phyloP scores from a whole-genome alignment of 2,329 filamentous ascomycete genomes.

The Dryadomyces sulphureus region DNA sequence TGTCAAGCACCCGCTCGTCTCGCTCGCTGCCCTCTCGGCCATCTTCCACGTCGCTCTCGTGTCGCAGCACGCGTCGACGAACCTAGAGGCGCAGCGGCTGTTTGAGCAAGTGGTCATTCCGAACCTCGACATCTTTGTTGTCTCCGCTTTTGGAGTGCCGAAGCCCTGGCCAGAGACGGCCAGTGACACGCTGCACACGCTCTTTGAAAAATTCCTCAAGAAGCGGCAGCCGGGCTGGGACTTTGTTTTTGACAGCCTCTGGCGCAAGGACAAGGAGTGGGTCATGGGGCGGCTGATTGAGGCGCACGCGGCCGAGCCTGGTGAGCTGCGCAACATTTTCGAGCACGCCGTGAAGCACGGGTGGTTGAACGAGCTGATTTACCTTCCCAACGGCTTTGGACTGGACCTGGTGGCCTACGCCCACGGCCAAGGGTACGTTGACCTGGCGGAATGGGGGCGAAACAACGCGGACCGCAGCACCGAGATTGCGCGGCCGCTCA shows the following conservation, averaged over 20 bases:
- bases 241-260: slow-evolving; percentile 81
- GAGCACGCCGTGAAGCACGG: slow-evolving; percentile 68
- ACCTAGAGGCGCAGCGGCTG: slow-evolving; percentile 46
- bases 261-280: slow-evolving; percentile 82
- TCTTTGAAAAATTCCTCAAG: slow-evolving; percentile 72
- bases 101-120: slow-evolving; percentile 55
- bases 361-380: slow-evolving; percentile 73
- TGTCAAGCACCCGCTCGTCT: slow-evolving; percentile 75
- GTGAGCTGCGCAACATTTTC: slow-evolving; percentile 53
- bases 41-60: slow-evolving; percentile 52
- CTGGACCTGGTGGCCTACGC: slow-evolving; percentile 77
- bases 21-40: slow-evolving; percentile 63
- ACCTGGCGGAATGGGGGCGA: slow-evolving; percentile 68
- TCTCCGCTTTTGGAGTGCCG: slow-evolving; percentile 62
- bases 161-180: slow-evolving; percentile 66
- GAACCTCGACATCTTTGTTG: slow-evolving; percentile 65
- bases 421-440: slow-evolving; percentile 65
- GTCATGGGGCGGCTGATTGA: slow-evolving; percentile 69
- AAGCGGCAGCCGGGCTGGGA: slow-evolving; percentile 66
- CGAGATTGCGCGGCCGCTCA: slow-evolving; percentile 55
- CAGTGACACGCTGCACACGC: slow-evolving; percentile 57
- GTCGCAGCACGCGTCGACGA: slow-evolving; percentile 45
- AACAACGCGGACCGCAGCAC: slow-evolving; percentile 50
- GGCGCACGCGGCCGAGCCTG: slow-evolving; percentile 54
- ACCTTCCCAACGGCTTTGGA: slow-evolving; percentile 68